Evolutionary conservation across 129 eudicot species (phyloP).

Genomic region (Pseudognaphalium luteoalbum): DNA sequence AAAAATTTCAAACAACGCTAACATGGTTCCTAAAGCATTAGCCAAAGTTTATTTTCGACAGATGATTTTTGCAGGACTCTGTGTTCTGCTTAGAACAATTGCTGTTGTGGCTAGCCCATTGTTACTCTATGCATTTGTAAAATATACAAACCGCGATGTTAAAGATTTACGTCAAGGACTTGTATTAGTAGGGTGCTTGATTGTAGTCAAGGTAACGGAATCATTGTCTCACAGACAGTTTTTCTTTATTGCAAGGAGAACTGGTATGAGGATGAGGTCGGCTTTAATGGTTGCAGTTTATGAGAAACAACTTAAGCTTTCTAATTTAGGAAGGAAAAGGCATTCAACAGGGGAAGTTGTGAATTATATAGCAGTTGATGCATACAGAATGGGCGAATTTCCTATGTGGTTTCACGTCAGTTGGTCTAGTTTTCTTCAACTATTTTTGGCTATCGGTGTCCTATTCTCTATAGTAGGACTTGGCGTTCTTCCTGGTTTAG

Average conservation of each 20-base stretch:
- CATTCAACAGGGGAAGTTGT: slow-evolving; percentile 74
- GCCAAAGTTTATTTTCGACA: slow-evolving; percentile 37
- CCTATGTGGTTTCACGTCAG: slow-evolving; percentile 50
- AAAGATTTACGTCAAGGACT: slow-evolving; percentile 35
- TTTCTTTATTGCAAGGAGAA: slow-evolving; percentile 47
- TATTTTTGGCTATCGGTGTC: slow-evolving; percentile 42
- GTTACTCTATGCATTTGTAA: slow-evolving; percentile 43
- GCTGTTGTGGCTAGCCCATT: slow-evolving; percentile 39
- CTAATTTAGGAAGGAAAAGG: slow-evolving; percentile 47
- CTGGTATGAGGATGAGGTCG: slow-evolving; percentile 70
- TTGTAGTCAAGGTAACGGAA: slow-evolving; percentile 48
- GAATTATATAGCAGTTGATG: slow-evolving; percentile 65
- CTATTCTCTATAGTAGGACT: slow-evolving; percentile 47
- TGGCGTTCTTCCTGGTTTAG: slow-evolving; percentile 55
- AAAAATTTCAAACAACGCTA: slow-evolving; percentile 7
- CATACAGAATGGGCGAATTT: slow-evolving; percentile 69
- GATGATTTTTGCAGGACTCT: slow-evolving; percentile 34
- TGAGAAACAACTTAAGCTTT: slow-evolving; percentile 56
- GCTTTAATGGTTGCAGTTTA: slow-evolving; percentile 63
- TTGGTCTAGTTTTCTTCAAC: slow-evolving; percentile 43
- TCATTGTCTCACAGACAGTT: slow-evolving; percentile 59
- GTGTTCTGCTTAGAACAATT: slow-evolving; percentile 34
- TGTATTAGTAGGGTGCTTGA: slow-evolving; percentile 45
- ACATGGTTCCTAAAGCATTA: slow-evolving; percentile 37
- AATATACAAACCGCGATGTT: slow-evolving; percentile 29